Conservation (phyloP, 2,329 filamentous ascomycete species). For the Pestalotiopsis sp. region DNA sequence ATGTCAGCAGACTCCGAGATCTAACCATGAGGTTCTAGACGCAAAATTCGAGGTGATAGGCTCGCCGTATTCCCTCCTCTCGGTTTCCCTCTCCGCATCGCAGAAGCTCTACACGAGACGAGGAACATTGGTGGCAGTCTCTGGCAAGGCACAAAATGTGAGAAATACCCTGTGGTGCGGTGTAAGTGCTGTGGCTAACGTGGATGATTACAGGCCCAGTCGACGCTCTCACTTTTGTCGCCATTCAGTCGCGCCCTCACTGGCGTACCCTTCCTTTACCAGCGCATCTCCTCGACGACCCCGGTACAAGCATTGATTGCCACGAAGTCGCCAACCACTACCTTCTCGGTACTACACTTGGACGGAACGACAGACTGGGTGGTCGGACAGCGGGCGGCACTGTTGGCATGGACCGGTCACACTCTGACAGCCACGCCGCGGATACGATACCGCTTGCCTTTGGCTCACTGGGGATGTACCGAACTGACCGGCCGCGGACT, state of each 20-base stretch:
- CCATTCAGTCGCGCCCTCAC: constrained; percentile 79
- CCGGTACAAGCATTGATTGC: constrained; percentile 88
- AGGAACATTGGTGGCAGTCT: constrained; percentile 87
- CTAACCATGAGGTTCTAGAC: constrained; percentile 58
- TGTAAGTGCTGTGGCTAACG: not conserved
- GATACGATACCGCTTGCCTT: constrained; percentile 72
- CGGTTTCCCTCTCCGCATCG: constrained; percentile 88
- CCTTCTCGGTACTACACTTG: constrained; percentile 84
- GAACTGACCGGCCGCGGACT: constrained; percentile 86
- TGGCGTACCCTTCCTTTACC: constrained; percentile 93
- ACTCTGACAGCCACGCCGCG: constrained; percentile 77
- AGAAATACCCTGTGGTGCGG: too few relatives aligned
- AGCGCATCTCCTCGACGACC: constrained; percentile 83
- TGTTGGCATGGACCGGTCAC: constrained; percentile 97
- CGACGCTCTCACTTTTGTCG: constrained; percentile 83
- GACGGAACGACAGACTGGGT: constrained; percentile 97
- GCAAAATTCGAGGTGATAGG: constrained; percentile 94
- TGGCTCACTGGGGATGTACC: constrained; percentile 92
- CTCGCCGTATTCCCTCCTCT: constrained; percentile 89
- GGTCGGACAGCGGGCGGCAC: constrained; percentile 80
- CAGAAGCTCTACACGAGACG: constrained; percentile 91
- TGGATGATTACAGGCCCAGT: constrained; percentile 66
- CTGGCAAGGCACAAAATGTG: constrained; percentile 89
- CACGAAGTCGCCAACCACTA: constrained; percentile 83
- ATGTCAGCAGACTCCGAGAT: constrained; percentile 18